Base-by-base conservation (phyloP, 805 yeast genomes). In the Blastobotrys peoriensis region DNA sequence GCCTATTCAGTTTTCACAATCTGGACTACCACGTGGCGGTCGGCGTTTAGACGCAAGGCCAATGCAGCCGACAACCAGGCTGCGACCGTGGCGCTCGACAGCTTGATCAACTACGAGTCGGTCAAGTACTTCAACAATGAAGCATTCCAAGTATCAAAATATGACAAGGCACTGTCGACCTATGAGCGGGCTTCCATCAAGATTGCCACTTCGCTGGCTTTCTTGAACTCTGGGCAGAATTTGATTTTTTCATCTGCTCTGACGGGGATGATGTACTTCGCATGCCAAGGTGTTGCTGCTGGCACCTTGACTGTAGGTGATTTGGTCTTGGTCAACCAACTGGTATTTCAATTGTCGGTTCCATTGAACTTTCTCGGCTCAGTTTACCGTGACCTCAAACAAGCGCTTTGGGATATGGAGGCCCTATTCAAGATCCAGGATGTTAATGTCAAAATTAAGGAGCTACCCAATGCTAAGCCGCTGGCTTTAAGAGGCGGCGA, bases 181-280 rank as follows among this genome's bases (percentile, higher is more conserved):
- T 93, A 93, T 63, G 93, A 86, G 61, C 69, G 74, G 48, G 78
- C 88, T 2, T 57, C 66, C n/a, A 67, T 83, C 53, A 79, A 80
- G 54, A 83, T 84, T 25, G 89, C 89, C 6, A 83, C 87, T 0
- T 83, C 91, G 2, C 68, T 83, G 45, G 86, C 89, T 19, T 81
- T 68, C 54, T 66, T 83, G 49, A 83, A 84, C 53, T 71, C 87
- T 0, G 91, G 91, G n/a, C 93, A 83, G 62, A 82, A 80, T 59
- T 55, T 83, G 43, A 83, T 83, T 18, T 83, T 83, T 66, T 86
- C 97, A 0, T 65, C 85, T 34, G 98, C 98, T 1, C 69, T 93
- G 51, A 93, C 98, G 1, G 85, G 81, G 1, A 93, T 93, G 94
- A 93, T 93, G 98, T 93, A 86, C 63, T 82, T 93, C 95, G 97